Evolutionary conservation across 495 filamentous ascomycete species (phyloP).

Genomic region (Hypoxylon subgilvum): DNA sequence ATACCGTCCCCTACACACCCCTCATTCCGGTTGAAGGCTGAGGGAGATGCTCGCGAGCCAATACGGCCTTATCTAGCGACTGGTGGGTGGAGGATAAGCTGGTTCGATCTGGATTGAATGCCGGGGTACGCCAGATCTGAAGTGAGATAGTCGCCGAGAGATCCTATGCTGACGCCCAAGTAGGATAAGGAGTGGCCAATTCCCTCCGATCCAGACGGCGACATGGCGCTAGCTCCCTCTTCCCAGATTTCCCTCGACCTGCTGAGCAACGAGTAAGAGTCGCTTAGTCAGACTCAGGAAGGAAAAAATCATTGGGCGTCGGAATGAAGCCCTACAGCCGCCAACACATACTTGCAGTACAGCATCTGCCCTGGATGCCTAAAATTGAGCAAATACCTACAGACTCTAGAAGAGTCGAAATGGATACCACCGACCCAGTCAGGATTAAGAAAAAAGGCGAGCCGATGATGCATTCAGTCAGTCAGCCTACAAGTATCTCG

Average conservation of each 20-base stretch:
- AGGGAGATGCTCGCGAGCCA: slow-evolving; percentile 1
- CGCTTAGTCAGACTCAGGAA: background rate
- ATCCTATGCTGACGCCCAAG: background rate
- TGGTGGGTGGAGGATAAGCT: slow-evolving; percentile 4
- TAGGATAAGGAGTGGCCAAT: too few relatives aligned
- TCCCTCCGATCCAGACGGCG: too few relatives aligned
- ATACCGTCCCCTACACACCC: background rate
- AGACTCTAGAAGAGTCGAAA: too few relatives aligned
- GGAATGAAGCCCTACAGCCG: too few relatives aligned
- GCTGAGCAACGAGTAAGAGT: background rate
- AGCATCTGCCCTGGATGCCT: too few relatives aligned
- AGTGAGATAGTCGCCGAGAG: slow-evolving; percentile 5
- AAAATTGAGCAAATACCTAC: too few relatives aligned
- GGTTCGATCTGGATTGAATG: slow-evolving; percentile 4
- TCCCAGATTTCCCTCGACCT: background rate
- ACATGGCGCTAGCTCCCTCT: too few relatives aligned
- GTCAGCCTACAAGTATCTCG: too few relatives aligned
- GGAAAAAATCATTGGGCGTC: background rate
- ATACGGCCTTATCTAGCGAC: slow-evolving; percentile 10
- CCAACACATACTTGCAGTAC: too few relatives aligned
- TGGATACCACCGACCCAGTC: too few relatives aligned
- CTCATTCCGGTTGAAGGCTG: background rate
- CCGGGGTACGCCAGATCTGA: background rate
- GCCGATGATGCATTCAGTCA: too few relatives aligned
- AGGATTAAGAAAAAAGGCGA: too few relatives aligned